Evolutionary conservation across 2,329 filamentous ascomycete species (phyloP).

Genomic region (Dothideomycetidae sp.): DNA sequence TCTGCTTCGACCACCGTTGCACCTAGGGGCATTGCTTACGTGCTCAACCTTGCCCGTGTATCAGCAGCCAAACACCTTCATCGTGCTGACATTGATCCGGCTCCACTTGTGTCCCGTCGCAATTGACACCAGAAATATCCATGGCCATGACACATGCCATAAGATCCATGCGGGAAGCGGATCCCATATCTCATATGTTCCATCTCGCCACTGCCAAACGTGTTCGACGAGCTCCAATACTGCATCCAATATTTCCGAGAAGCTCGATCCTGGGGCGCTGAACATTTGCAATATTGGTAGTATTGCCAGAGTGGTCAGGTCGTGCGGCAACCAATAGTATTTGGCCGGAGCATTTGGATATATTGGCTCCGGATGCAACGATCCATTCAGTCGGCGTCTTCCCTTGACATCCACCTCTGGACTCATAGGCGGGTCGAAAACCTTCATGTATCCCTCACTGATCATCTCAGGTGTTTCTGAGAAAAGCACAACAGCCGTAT

Average conservation of each 20-base stretch:
- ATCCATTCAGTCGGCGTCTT: slow-evolving; percentile 13
- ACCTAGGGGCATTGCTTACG: too few species aligned
- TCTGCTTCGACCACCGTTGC: too few species aligned
- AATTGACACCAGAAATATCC: slow-evolving; percentile 35
- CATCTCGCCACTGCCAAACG: slow-evolving; percentile 35
- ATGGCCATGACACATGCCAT: slow-evolving; percentile 41
- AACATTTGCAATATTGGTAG: slow-evolving; percentile 32
- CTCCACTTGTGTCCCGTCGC: slow-evolving; percentile 42
- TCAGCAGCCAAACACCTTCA: slow-evolving; percentile 39
- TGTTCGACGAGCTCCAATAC: slow-evolving; percentile 27
- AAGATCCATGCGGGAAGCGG: slow-evolving; percentile 37
- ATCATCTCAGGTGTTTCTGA: slow-evolving; percentile 31
- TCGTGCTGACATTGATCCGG: slow-evolving; percentile 53
- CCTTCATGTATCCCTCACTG: slow-evolving; percentile 37
- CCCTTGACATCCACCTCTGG: slow-evolving; percentile 2
- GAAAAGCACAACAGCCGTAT: slow-evolving; percentile 54
- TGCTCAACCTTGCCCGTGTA: too few species aligned
- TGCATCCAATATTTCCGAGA: slow-evolving; percentile 16
- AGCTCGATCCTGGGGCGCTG: slow-evolving; percentile 14
- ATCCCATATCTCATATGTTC: slow-evolving; percentile 35
- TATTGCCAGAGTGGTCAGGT: slow-evolving; percentile 41
- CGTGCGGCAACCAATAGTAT: slow-evolving; percentile 56
- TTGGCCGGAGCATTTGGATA: slow-evolving; percentile 14
- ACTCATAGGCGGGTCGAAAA: slow-evolving; percentile 23
- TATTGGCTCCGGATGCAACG: slow-evolving; percentile 15